Evolutionary conservation across 2,329 filamentous ascomycete species (phyloP), one percentile per base, ranked within the genome.

Genomic region (Trichoderma citrinoviride): DNA sequence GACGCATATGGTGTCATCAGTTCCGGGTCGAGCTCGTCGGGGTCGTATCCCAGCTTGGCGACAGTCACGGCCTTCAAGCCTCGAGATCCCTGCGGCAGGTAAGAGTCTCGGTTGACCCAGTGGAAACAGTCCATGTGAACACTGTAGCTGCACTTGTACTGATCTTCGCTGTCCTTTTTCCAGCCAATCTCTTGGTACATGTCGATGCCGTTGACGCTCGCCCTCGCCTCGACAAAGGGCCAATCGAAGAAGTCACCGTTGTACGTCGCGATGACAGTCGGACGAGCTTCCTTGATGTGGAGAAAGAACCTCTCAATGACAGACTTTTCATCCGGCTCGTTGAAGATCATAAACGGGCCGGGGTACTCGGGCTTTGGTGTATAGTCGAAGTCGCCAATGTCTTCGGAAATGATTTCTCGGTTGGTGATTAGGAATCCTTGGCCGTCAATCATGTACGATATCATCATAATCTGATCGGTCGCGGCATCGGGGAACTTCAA

Each of bases 181-280:
- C 97, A 99, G 5, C 95, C 95, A 72, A 97, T 99, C 76, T 99
- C 96, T 68, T 90, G 91, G 78, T 99, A 99, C 95, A 99, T 98
- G 77, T 99, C 95, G 75, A 99, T 97, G 33, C 96, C 95, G 71
- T 96, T 90, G 69, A 97, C 86, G 74, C 93, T 96, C 29, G 96
- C 92, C 79, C 95, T 85, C 50, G 95, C 88, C 80, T 99, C 95
- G 25, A 99, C 93, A 74, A 96, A 99, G 0, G 95, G 94, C 95
- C 95, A 99, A 89, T 99, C 95, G 88, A 99, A 99, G 77, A 99
- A 99, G 81, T 99, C 95, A 80, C 95, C 95, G 92, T 99, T 99
- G 84, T 99, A 99, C n/a, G 95, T 99, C 41, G 96, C 94, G 76
- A 99, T 99, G 64, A 99, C 94, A 0, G 93, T 98, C 0, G 95